Evolutionary conservation across 2,329 filamentous ascomycete genomes (phyloP), one percentile per base, ranked within the genome.

Genomic region (Nothopassalora personata): DNA sequence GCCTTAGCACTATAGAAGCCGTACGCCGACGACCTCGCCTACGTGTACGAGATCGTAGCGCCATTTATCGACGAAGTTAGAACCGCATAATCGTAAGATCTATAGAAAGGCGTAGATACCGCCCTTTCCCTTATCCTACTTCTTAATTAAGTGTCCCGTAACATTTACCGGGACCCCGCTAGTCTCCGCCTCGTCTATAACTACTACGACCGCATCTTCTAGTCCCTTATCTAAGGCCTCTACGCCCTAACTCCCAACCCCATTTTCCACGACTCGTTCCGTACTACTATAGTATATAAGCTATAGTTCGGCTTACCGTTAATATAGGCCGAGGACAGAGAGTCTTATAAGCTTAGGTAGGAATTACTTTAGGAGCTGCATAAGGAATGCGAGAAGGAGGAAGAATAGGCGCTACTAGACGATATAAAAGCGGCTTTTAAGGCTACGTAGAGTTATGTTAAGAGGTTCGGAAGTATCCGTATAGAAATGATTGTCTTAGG

Each of bases 131-230:
- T 87, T 0, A 66, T 84, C 5, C 64, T 88, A 1, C 75, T 88
- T 1, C 77, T 88, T 1, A 86, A 88, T 62, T 85, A 88, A 67
- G 76, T 87, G 46, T 77, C 85, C 0, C 80, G 86, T 1, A 87
- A 88, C 67, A 77, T 83, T 62, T 85, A 81, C 72, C 83, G 86
- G 13, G 79, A 76, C 0, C 65, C 66, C 7, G 63, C 67, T 0
- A 72, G 75, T 0, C 71, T 82, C 27, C 70, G 75, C 0, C 62
- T 80, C 2, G 76, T 82, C 3, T 87, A 86, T 66, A 72, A 59
- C 1, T 76, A 81, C 63, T 86, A 84, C 63, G 85, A 87, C 64
- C 78, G 77, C 6, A 71, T 87, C 10, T 62, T 65, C 5, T 65
- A 58, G 28, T 73, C 78, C 1, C 67, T 86, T 5, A 68, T 78